Base-by-base conservation (phyloP, 495 filamentous ascomycete species). In the Friedmanniomyces endolithicus region DNA sequence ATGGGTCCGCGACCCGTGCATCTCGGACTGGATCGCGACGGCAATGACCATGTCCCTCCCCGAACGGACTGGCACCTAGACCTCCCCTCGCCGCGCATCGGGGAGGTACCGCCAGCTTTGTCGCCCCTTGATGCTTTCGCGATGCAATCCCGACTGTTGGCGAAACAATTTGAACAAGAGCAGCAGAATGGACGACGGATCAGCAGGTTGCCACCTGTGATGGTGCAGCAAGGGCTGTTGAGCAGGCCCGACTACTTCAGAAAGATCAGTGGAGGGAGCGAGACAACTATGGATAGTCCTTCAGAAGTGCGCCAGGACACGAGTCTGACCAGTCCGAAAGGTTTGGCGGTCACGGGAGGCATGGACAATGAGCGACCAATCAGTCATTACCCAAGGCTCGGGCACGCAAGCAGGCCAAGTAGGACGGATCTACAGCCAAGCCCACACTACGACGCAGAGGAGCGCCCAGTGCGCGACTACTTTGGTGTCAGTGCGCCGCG, bases 61-160 rank as follows among this genome's bases (percentile, higher is more conserved):
- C 40, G 19, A 34, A 31, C 56, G 19, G 24, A 19, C 20, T 54
- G 46, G 45, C 35, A 53, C 29, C 31, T 58, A 34, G 65, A 67
- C 49, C 62, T 70, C n/a, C 66, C 67, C 29, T 66, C 65, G 19
- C 69, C 70, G 24, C 63, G 65, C 24, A 44, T 60, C 48, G 92
- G 90, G 47, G 92, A 95, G 62, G 76, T 88, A 11, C 90, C 92
- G 31, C 92, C 92, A 16, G 84, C 89, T 29, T 78, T 96, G 47
- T 97, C 92, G 1, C 92, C 92, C 16, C 79, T 98, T 45, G 92
- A 97, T 75, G 90, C 92, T 37, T 87, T 98, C 58, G 88, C 88
- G 17, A 77, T 87, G 55, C 90, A 95, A 59, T 89, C 88, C 54
- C 83, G 89, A 48, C 67, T 90, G 58, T 77, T 97, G 44, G 86